phyloP scores from a whole-genome alignment of 306 rosid genomes.

The Senna siamea region DNA sequence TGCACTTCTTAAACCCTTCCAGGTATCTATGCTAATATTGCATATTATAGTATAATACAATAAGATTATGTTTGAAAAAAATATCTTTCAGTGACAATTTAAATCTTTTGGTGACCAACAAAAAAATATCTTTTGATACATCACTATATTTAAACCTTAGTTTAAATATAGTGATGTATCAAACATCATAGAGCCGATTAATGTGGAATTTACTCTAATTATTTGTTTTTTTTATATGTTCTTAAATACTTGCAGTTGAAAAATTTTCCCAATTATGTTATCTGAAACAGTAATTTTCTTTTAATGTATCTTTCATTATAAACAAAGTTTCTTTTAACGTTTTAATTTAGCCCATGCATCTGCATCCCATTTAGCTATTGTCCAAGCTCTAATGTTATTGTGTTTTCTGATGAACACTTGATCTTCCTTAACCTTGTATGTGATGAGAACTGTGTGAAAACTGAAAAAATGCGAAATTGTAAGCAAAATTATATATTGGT shows the following conservation, averaged over 20 bases:
- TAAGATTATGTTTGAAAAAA: not conserved
- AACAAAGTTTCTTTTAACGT: not conserved
- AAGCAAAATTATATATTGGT: not conserved
- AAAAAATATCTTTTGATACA: too few relatives aligned
- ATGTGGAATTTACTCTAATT: not conserved
- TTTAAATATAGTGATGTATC: not conserved
- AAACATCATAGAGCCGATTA: not conserved
- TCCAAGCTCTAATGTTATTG: constrained; percentile 1
- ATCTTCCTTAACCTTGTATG: not conserved
- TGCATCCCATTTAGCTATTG: not conserved
- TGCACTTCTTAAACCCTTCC: constrained; percentile 83
- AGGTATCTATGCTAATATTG: constrained; percentile 44
- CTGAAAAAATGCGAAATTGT: constrained; percentile 1
- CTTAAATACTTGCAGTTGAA: constrained; percentile 3
- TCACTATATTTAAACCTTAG: too few relatives aligned
- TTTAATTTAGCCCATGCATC: not conserved
- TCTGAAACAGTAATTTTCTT: not conserved
- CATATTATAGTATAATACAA: not conserved
- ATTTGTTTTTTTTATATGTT: not conserved
- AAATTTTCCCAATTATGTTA: not conserved
- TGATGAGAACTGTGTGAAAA: not conserved
- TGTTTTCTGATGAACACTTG: not conserved
- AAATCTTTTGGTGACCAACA: too few relatives aligned
- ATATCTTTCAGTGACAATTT: not conserved
- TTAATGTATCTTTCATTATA: not conserved